Evolutionary conservation across 2,329 filamentous ascomycete species (phyloP).

Genomic region (Metarhizium humberi): DNA sequence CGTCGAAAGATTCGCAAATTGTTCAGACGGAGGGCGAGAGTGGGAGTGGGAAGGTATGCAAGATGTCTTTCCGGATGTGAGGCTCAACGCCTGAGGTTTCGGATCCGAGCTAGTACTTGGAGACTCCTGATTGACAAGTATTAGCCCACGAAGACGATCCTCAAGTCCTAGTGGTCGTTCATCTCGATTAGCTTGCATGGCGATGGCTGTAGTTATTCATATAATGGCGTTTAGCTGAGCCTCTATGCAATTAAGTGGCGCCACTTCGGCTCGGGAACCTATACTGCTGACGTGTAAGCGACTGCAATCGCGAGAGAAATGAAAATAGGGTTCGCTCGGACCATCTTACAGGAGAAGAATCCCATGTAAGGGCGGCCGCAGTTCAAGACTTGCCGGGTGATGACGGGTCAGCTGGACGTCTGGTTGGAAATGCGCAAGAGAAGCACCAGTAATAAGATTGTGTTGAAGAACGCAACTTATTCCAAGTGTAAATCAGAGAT

Average conservation of each 20-base stretch:
- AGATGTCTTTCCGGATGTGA: neutral
- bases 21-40: neutral
- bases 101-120: neutral
- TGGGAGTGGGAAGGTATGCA: neutral
- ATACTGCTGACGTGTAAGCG: neutral
- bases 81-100: neutral
- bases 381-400: neutral
- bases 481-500: too few species aligned
- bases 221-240: neutral
- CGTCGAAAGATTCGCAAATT: neutral
- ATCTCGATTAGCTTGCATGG: neutral
- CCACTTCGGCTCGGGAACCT: neutral
- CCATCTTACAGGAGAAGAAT: neutral
- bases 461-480: too few species aligned
- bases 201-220: neutral
- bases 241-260: neutral
- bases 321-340: neutral
- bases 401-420: too few species aligned
- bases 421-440: neutral
- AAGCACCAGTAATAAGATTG: neutral
- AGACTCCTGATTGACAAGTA: constrained; percentile 39
- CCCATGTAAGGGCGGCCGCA: neutral
- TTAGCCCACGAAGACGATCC: constrained; percentile 48
- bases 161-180: constrained; percentile 32
- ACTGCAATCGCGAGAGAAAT: neutral